Conservation (phyloP, 2,329 filamentous ascomycete genomes). For the Penicillium sp. region DNA sequence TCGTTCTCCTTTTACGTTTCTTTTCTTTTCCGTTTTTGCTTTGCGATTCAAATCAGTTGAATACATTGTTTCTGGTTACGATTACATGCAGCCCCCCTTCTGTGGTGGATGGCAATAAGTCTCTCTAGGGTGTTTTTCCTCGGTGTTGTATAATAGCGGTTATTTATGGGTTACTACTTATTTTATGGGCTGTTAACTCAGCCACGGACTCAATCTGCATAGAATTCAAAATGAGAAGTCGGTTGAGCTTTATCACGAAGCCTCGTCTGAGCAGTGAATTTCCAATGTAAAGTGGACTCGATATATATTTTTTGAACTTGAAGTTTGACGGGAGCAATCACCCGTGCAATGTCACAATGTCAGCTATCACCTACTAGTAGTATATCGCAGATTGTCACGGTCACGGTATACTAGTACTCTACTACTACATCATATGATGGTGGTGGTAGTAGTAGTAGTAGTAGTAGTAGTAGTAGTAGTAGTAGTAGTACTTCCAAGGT, state of each 20-base stretch:
- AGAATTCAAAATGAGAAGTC: background rate
- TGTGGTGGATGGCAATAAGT: constrained; percentile 4
- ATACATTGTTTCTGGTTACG: constrained; percentile 4
- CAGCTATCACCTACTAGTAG: no score
- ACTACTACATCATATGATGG: no score
- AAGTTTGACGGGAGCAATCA: no score
- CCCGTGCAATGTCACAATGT: no score
- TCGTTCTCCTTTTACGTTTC: background rate
- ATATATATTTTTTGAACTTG: no score
- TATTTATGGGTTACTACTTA: constrained; percentile 5
- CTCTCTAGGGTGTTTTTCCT: constrained; percentile 6
- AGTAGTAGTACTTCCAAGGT: no score
- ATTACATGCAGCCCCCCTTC: background rate
- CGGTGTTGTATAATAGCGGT: constrained; percentile 26
- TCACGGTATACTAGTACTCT: no score
- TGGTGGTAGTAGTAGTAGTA: no score
- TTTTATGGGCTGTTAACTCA: background rate
- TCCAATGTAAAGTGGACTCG: no score
- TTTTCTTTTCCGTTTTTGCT: constrained; percentile 5
- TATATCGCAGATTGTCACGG: no score
- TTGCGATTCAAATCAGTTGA: background rate
- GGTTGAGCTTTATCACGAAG: background rate
- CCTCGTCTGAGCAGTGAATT: no score
- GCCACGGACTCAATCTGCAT: background rate
- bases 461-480: no score